Base-by-base conservation (phyloP, 148 eudicot species). In the Arctostaphylos glauca region DNA sequence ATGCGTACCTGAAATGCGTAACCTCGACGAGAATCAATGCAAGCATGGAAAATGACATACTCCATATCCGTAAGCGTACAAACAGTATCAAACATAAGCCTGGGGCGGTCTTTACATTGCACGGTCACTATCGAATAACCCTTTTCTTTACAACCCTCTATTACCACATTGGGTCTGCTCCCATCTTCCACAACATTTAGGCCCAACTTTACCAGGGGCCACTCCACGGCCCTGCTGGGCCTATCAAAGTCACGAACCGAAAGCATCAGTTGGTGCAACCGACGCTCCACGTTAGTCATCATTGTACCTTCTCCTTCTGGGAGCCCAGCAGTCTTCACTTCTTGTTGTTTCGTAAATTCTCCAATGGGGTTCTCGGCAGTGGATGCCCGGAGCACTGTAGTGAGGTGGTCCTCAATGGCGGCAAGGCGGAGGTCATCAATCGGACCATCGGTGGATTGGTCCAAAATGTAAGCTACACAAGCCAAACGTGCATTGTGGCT, bases 21-120 rank as follows among this genome's bases (percentile, higher is more conserved):
- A 23, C 93, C 94, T 38, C 85, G 87, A 7, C 76, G 84, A n/a
- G n/a, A n/a, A n/a, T n/a, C n/a, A 3, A 93, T 83, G 3, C 90
- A 92, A 52, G 91, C 94, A 76, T 93, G n/a, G n/a, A n/a, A n/a
- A n/a, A n/a, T 90, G 13, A 92, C 91, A 23, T 92, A 93, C 8
- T 92, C 90, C 97, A 93, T 86, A 38, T 93, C 97, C 0, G 87
- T 89, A 8, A 93, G 93, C 0, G 97, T 93, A 86, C 97, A 93
- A 2, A 93, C 89, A 2, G 97, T 91, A 74, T 93, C 97, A 47
- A 93, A 93, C 85, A 92, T 85, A 19, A 93, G 91, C 82, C 91
- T 87, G 13, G 89, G 86, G 14, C 93, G 82, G 14, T 93, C 94
- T 80, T 84, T 87, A 71, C 94, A 90, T 60, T 84, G 86, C 15